A percentile compares a stretch with the other conserved stretches of the same genome.
Evolutionary conservation across 2,329 filamentous ascomycete species (phyloP).

Genomic region (Aspergillus brunneoviolaceus): DNA sequence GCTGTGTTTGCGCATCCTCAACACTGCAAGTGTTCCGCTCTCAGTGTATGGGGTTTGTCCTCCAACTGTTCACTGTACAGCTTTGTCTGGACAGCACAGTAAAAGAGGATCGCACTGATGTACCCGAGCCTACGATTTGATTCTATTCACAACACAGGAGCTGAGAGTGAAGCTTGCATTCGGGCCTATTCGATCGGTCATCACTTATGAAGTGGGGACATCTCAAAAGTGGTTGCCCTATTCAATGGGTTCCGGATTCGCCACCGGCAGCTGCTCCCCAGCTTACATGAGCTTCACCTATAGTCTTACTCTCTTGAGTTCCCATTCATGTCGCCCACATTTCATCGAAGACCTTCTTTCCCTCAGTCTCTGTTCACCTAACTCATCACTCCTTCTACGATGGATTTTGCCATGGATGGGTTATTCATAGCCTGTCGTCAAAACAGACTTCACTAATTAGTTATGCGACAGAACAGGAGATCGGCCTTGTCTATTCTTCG

Average conservation of each 20-base stretch:
- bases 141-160: background rate
- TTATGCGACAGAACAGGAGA: constrained; percentile 1
- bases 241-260: constrained; percentile 2
- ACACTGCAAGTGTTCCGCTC: background rate
- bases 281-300: constrained; percentile 1
- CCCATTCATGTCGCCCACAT: background rate
- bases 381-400: background rate
- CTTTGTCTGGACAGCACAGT: background rate
- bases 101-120: background rate
- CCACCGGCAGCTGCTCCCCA: constrained; percentile 6
- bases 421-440: background rate
- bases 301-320: background rate
- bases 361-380: background rate
- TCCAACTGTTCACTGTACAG: background rate
- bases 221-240: background rate
- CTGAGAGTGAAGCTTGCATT: background rate
- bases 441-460: constrained; percentile 11
- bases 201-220: background rate
- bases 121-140: background rate
- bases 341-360: background rate
- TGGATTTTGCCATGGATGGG: background rate
- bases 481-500: constrained; percentile 3
- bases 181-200: background rate
- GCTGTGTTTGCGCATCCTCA: background rate
- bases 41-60: background rate